phyloP scores from a whole-genome alignment of 2,329 filamentous ascomycete genomes.

The Fusarium sp. region DNA sequence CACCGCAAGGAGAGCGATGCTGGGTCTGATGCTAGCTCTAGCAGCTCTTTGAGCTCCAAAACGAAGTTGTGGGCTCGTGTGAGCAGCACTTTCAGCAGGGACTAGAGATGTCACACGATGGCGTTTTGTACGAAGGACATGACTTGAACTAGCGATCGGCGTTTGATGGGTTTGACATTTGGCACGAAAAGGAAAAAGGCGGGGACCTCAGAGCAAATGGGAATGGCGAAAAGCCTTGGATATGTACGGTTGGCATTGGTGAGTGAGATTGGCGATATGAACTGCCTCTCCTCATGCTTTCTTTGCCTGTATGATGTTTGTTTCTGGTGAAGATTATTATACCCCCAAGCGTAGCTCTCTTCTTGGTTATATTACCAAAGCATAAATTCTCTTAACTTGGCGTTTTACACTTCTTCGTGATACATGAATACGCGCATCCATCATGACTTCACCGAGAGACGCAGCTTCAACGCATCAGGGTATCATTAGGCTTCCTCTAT shows the following conservation, averaged over 20 bases:
- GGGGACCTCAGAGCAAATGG: conserved; percentile 52
- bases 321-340: conserved; percentile 61
- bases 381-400: background rate
- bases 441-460: background rate
- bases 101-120: conserved; percentile 25
- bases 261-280: conserved; percentile 38
- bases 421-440: too few relatives aligned
- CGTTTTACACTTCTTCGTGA: background rate
- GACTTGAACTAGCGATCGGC: conserved; percentile 43
- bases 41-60: conserved; percentile 54
- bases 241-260: conserved; percentile 35
- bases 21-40: conserved; percentile 52
- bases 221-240: conserved; percentile 32
- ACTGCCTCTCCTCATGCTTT: conserved; percentile 27
- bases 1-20: conserved; percentile 59
- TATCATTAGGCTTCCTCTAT: conserved; percentile 56
- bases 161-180: conserved; percentile 34
- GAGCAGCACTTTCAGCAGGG: conserved; percentile 51
- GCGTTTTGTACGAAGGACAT: conserved; percentile 13
- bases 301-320: conserved; percentile 52
- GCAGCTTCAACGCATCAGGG: conserved; percentile 51
- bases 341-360: conserved; percentile 51
- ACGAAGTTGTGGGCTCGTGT: conserved; percentile 52
- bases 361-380: conserved; percentile 22
- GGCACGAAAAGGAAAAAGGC: conserved; percentile 7